A percentile compares a stretch with the other conserved stretches of the same genome.
Evolutionary conservation across 495 filamentous ascomycete genomes (phyloP).

Genomic region (Letharia columbiana): DNA sequence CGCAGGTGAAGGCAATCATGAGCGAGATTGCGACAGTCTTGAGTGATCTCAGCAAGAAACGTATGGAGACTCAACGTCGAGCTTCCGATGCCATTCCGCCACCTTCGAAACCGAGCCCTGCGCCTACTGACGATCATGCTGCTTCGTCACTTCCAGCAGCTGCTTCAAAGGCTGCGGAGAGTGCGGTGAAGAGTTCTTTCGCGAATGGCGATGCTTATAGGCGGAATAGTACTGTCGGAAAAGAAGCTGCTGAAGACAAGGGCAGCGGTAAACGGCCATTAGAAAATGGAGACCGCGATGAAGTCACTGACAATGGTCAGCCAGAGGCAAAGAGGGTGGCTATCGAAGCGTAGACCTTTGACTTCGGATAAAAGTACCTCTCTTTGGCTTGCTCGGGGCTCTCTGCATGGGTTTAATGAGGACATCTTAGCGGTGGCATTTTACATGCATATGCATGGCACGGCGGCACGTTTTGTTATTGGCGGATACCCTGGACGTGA

Average conservation of each 20-base stretch:
- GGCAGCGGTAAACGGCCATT: slow-evolving; percentile 9
- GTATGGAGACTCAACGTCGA: slow-evolving; percentile 22
- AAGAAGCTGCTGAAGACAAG: background rate
- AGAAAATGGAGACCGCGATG: slow-evolving; percentile 9
- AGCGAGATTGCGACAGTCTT: slow-evolving; percentile 15
- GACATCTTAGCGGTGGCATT: background rate
- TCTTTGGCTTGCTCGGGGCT: background rate
- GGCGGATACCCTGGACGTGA: background rate
- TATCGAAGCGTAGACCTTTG: background rate
- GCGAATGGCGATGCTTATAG: slow-evolving; percentile 5
- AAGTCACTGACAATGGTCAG: slow-evolving; percentile 1
- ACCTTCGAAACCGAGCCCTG: slow-evolving; percentile 7
- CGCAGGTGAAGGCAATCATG: slow-evolving; percentile 19
- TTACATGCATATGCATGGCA: background rate
- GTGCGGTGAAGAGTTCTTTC: background rate
- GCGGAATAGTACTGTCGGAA: background rate
- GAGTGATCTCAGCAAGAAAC: slow-evolving; percentile 16
- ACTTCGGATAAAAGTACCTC: background rate
- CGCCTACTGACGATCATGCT: slow-evolving; percentile 18
- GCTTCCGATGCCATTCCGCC: slow-evolving; percentile 36
- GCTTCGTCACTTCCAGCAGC: slow-evolving; percentile 29
- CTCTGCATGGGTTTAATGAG: background rate
- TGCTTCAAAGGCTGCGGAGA: slow-evolving; percentile 22
- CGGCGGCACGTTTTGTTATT: background rate
- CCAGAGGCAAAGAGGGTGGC: slow-evolving; percentile 18